Base-by-base conservation (phyloP, 805 yeast species). In the Kodamaea neixiangensis region DNA sequence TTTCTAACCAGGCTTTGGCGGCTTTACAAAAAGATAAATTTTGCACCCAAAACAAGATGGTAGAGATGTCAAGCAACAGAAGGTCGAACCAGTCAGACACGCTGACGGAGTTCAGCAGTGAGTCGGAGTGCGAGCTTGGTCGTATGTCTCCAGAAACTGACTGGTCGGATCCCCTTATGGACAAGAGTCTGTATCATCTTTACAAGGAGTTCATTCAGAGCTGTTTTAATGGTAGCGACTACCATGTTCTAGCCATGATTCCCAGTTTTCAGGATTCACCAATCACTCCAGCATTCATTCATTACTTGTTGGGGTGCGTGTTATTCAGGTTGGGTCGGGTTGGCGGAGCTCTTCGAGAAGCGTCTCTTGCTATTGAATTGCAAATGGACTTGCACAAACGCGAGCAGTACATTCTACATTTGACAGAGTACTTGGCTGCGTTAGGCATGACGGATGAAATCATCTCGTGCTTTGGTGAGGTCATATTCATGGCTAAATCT, bases 321-420 rank as follows among this genome's bases (percentile, higher is more conserved):
- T 48, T 67, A 34, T 58, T 64, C 44, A 46, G 53, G 7, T 41
- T 66, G 11, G 71, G 72, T 1, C 47, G 71, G 15, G 34, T 52
- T 14, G 57, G 54, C 14, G 59, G 61, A 6, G 68, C 61, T 1
- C 48, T 65, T 11, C 48, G 72, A 19, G 64, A 65, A 44, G 45
- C 64, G 13, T 60, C 69, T 0, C 21, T 67, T 7, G 57, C 64
- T 2, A 59, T 65, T 11, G 72, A 67, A 43, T 41, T 54, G 19
- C 66, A 63, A 43, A 25, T 47, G 19, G 54, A 52, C 37, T 40
- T 46, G 5, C 29, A 42, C 14, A 57, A 56, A 15, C 52, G 61
- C 41, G 59, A 57, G 21, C 42, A 55, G 40, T 49, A 55, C 34
- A 49, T 60, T 2, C 37, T 39, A 7, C 54, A 58, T 18, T 49